Evolutionary conservation across 2,329 filamentous ascomycete genomes (phyloP).

Genomic region (Aspergillus eucalypticola): DNA sequence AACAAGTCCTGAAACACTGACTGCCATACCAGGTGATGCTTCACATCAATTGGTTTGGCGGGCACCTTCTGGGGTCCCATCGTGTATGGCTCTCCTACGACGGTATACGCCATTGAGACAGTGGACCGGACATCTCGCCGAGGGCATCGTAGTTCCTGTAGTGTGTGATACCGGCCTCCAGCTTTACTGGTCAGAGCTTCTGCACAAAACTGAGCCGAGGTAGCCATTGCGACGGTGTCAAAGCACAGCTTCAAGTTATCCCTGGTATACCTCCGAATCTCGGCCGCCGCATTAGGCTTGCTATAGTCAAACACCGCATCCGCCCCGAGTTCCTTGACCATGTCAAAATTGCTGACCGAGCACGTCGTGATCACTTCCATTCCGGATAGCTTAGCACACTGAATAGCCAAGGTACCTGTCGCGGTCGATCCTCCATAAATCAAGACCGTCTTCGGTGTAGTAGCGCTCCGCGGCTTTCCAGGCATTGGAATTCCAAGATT

Average conservation of each 20-base stretch:
- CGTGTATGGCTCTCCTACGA: constrained; percentile 21
- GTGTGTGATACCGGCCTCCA: constrained; percentile 21
- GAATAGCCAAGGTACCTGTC: constrained; percentile 40
- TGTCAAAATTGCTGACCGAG: constrained; percentile 17
- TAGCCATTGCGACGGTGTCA: constrained; percentile 24
- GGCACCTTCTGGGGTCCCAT: constrained; percentile 13
- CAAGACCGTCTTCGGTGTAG: constrained; percentile 4
- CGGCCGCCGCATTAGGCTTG: constrained; percentile 17
- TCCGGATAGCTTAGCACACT: constrained; percentile 39
- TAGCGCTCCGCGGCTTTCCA: background rate
- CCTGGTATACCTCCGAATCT: background rate
- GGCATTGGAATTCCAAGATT: constrained; percentile 30
- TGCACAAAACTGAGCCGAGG: constrained; percentile 24
- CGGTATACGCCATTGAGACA: constrained; percentile 24
- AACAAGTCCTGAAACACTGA: constrained; percentile 15
- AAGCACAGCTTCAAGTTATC: background rate
- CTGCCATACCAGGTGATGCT: constrained; percentile 21
- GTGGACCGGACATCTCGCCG: constrained; percentile 23
- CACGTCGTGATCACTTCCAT: constrained; percentile 26
- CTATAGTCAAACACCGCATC: constrained; percentile 38
- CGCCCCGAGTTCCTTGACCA: constrained; percentile 30
- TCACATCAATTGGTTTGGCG: constrained; percentile 13
- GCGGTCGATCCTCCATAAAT: constrained; percentile 43
- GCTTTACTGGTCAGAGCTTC: constrained; percentile 18
- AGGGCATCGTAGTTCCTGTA: constrained; percentile 19